Conservation (phyloP, 129 eudicot species). For the Saussurea involucrata region DNA sequence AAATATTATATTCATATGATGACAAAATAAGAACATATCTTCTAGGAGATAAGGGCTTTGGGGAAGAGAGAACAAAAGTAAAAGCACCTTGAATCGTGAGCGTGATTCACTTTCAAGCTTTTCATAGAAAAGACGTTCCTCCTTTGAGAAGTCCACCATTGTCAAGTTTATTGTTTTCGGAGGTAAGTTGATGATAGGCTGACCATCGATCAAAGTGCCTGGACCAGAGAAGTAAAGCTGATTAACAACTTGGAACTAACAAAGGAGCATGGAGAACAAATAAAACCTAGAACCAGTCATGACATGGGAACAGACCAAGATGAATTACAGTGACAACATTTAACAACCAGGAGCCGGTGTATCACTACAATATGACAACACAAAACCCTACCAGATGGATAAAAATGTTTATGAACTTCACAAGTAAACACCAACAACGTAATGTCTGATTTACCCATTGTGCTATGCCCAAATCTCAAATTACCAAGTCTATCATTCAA, state of each 20-base stretch:
- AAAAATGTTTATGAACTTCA: not conserved
- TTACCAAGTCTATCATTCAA: not conserved
- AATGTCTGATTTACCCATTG: not conserved
- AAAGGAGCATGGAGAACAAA: not conserved
- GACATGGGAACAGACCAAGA: not conserved
- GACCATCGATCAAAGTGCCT: constrained; percentile 77
- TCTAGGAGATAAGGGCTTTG: not conserved
- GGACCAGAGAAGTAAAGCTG: constrained; percentile 6
- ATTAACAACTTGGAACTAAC: constrained; percentile 16
- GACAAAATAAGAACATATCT: not conserved
- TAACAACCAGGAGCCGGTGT: not conserved
- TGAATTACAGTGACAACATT: not conserved
- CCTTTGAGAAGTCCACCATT: constrained; percentile 56
- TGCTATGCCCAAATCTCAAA: not conserved
- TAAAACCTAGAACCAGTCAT: not conserved
- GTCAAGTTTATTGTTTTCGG: constrained; percentile 57
- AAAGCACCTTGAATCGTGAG: constrained; percentile 70
- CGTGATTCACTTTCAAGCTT: constrained; percentile 80
- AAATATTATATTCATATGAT: not conserved
- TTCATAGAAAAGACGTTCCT: constrained; percentile 77
- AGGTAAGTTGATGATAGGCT: constrained; percentile 85
- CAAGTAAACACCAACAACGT: not conserved
- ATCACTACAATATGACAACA: not conserved
- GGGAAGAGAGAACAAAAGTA: not conserved
- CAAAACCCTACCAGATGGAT: not conserved